Percentiles rank a stretch among this genome's conserved stretches.
Evolutionary conservation across 2,329 filamentous ascomycete species (phyloP).

Genomic region (Elsinoe batatas): DNA sequence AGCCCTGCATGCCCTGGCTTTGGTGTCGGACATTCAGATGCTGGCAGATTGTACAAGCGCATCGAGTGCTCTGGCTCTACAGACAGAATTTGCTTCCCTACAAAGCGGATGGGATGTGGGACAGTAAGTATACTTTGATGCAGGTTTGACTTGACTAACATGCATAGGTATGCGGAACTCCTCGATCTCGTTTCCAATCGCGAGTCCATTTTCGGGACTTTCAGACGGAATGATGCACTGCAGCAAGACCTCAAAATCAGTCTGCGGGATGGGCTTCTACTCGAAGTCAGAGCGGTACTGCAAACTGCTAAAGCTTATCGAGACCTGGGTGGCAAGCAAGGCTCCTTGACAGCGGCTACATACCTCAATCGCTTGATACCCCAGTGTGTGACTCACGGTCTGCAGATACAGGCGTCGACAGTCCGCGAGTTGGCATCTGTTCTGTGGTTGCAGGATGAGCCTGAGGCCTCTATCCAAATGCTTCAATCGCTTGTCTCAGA

Average conservation of each 20-base stretch:
- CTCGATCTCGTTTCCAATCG: conserved; percentile 1
- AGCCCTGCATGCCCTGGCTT: conserved; percentile 52
- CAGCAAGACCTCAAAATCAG: conserved; percentile 53
- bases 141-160: neutral
- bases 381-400: conserved; percentile 57
- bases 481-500: conserved; percentile 61
- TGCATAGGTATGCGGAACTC: neutral
- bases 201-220: conserved; percentile 1
- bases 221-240: conserved; percentile 64
- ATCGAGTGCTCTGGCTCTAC: conserved; percentile 47
- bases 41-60: conserved; percentile 47
- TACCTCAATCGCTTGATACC: conserved; percentile 68
- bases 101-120: conserved; percentile 70
- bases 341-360: conserved; percentile 77
- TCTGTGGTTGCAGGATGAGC: conserved; percentile 89
- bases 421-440: conserved; percentile 79
- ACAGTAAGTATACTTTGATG: conserved; percentile 44
- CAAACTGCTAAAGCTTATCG: conserved; percentile 66
- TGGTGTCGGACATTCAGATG: conserved; percentile 73
- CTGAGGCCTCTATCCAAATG: conserved; percentile 79
- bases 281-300: conserved; percentile 69
- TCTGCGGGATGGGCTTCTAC: conserved; percentile 53
- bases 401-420: conserved; percentile 67
- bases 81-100: conserved; percentile 53
- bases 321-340: conserved; percentile 71